Conservation (phyloP, 768 basidiomycete species). For the Podaxis sp. region DNA sequence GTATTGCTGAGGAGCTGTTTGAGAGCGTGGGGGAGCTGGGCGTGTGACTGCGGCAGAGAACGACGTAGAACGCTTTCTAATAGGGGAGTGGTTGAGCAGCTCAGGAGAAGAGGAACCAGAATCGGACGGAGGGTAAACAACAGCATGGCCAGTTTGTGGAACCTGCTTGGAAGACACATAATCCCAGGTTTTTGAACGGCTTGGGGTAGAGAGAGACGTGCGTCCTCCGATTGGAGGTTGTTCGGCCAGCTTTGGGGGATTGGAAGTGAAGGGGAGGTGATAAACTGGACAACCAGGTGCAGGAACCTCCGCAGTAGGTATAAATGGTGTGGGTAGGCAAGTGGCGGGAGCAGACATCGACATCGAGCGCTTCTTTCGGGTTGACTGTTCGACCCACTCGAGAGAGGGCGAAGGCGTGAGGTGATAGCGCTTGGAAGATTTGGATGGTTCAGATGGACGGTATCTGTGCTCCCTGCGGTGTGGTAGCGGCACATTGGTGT, state of each 20-base stretch:
- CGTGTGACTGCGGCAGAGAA: constrained; percentile 1
- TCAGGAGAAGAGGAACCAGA: neutral
- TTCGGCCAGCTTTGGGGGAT: neutral
- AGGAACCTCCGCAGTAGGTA: neutral
- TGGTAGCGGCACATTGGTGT: neutral
- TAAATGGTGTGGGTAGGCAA: neutral
- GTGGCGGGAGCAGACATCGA: neutral
- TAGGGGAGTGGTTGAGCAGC: neutral
- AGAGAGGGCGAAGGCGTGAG: neutral
- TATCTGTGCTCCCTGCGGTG: neutral
- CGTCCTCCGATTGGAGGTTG: neutral
- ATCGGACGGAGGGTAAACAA: neutral
- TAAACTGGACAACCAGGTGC: neutral
- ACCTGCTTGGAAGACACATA: neutral
- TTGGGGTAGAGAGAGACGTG: neutral
- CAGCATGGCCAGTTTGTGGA: neutral
- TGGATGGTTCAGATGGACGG: neutral
- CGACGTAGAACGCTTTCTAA: constrained; percentile 9
- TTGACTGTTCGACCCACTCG: neutral
- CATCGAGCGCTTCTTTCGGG: neutral
- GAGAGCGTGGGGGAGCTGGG: neutral
- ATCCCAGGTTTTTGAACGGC: neutral
- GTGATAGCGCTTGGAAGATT: neutral
- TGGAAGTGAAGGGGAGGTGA: neutral
- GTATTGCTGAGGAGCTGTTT: constrained; percentile 1